Percentiles rank a stretch among this genome's conserved stretches.
These are phyloP conservation scores for Benincasa hispida DNA, from an alignment of 306 rosid genomes.

Conservation along the genomic window DNA sequence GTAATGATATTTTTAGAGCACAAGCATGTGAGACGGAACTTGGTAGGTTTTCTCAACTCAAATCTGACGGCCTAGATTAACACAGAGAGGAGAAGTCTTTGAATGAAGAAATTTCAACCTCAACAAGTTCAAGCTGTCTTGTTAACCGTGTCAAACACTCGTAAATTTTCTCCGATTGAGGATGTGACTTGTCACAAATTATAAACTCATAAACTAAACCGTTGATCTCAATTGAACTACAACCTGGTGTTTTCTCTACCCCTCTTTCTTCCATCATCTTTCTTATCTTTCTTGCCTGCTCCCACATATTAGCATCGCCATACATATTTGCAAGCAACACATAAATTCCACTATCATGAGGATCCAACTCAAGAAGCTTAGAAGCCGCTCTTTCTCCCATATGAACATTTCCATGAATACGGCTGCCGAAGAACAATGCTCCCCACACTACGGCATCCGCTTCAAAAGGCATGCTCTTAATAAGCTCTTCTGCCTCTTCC, in stretches of 20 bases:
- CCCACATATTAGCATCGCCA: conserved; percentile 57
- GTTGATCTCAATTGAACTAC: conserved; percentile 75
- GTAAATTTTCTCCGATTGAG: conserved; percentile 48
- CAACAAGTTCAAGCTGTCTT: conserved; percentile 18
- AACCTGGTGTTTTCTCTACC: conserved; percentile 85
- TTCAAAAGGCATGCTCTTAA: conserved; percentile 43
- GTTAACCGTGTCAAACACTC: conserved; percentile 42
- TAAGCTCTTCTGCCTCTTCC: conserved; percentile 61
- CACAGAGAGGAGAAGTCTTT: neutral
- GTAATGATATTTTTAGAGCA: neutral
- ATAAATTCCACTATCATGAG: conserved; percentile 57
- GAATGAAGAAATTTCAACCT: neutral
- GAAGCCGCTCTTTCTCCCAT: conserved; percentile 62
- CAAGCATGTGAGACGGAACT: neutral
- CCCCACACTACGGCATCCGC: conserved; percentile 74
- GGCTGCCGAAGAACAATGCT: conserved; percentile 68
- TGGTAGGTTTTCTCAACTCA: neutral
- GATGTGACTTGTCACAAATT: conserved; percentile 78
- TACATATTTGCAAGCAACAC: conserved; percentile 58
- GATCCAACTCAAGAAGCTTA: conserved; percentile 71
- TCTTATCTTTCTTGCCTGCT: conserved; percentile 33
- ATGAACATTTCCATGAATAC: conserved; percentile 36
- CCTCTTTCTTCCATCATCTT: conserved; percentile 50
- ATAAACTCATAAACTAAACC: conserved; percentile 75
- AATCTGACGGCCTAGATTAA: neutral